A percentile compares a stretch with the other conserved stretches of the same genome.
Evolutionary conservation across 2,329 filamentous ascomycete genomes (phyloP).

Genomic region (Sporothrix brasiliensis): DNA sequence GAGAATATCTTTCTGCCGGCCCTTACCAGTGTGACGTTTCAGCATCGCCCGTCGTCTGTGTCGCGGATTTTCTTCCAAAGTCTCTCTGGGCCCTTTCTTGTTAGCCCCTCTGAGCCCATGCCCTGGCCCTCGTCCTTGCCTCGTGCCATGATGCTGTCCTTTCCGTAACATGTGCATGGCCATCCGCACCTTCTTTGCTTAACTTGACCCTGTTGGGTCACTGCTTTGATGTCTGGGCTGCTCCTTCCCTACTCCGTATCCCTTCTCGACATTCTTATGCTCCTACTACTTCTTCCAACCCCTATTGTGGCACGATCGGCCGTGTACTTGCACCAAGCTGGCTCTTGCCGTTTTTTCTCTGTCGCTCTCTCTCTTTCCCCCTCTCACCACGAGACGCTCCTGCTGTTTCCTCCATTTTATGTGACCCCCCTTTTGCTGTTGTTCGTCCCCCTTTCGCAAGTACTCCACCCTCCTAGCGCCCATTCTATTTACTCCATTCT

Average conservation of each 20-base stretch:
- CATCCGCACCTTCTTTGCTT: background rate
- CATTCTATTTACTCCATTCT: constrained; percentile 11
- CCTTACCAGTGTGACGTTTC: constrained; percentile 39
- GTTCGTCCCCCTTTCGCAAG: constrained; percentile 25
- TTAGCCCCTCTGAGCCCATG: background rate
- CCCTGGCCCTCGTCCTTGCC: background rate
- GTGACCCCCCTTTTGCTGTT: constrained; percentile 23
- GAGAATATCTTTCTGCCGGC: constrained; percentile 34
- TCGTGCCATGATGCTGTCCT: background rate
- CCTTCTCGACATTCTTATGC: constrained; percentile 1
- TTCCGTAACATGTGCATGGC: background rate
- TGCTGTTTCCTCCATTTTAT: constrained; percentile 25
- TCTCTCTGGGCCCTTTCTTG: constrained; percentile 14
- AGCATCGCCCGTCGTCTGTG: constrained; percentile 37
- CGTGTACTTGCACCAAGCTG: constrained; percentile 29
- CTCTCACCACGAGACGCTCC: constrained; percentile 24
- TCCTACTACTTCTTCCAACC: constrained; percentile 18
- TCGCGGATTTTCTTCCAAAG: constrained; percentile 39
- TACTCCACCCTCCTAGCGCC: constrained; percentile 33
- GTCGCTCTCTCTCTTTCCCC: no score
- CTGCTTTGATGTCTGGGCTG: constrained; percentile 15
- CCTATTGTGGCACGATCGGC: constrained; percentile 33
- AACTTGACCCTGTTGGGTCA: background rate
- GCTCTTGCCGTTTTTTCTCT: constrained; percentile 16
- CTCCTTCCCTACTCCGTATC: background rate